Evolutionary conservation across 129 eudicot genomes (phyloP).

Genomic region (Artemisia argyi): DNA sequence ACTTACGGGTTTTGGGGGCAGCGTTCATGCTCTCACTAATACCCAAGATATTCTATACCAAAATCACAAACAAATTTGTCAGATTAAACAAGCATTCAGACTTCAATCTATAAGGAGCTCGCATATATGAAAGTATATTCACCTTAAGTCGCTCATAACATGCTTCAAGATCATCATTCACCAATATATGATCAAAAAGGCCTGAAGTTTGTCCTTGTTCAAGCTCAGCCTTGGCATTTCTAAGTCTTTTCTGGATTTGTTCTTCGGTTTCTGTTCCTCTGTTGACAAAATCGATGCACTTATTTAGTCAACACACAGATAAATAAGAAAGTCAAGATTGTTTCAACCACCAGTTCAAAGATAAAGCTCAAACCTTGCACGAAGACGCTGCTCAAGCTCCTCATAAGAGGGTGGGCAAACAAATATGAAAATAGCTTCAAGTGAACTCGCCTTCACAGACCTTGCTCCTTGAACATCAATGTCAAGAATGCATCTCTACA

Average conservation of each 20-base stretch:
- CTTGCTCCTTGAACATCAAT: conserved; percentile 99
- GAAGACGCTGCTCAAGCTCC: conserved; percentile 94
- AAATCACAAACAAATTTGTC: not conserved
- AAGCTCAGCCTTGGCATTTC: conserved; percentile 70
- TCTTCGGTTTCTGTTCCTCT: conserved; percentile 90
- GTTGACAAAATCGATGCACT: conserved; percentile 11
- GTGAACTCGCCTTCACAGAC: conserved; percentile 85
- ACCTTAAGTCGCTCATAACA: conserved; percentile 78
- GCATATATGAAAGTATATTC: conserved; percentile 6
- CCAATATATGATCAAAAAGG: conserved; percentile 69
- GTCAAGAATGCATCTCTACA: conserved; percentile 98
- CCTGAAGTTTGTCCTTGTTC: conserved; percentile 68
- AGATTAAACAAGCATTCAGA: not conserved
- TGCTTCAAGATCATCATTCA: conserved; percentile 62
- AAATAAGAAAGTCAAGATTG: not conserved
- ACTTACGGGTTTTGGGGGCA: conserved; percentile 47
- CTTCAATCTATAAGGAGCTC: not conserved
- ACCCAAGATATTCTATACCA: conserved; percentile 73
- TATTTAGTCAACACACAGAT: conserved; percentile 9
- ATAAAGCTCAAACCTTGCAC: conserved; percentile 57
- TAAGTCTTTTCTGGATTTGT: conserved; percentile 73
- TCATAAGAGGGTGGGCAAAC: conserved; percentile 89
- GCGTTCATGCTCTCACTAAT: conserved; percentile 40
- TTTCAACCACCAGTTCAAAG: not conserved
- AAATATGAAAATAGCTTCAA: conserved; percentile 88